Evolutionary conservation across 139 green algal genomes (phyloP).

Genomic region (Tetraselmis chui): DNA sequence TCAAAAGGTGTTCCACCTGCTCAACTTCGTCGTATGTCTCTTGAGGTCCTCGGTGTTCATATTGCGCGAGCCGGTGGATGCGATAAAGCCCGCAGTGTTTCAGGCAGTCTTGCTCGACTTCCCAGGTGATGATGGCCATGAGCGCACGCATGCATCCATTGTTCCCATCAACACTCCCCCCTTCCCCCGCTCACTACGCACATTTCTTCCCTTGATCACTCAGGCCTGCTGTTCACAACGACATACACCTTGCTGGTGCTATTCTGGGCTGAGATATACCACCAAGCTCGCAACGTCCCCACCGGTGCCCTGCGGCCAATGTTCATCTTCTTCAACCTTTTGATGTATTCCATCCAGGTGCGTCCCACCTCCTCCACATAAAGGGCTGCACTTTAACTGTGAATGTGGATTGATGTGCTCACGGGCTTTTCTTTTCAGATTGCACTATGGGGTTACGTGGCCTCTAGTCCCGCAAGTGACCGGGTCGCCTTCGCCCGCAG

Average conservation of each 20-base stretch:
- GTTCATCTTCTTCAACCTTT: slow-evolving; percentile 79
- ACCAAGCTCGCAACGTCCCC: slow-evolving; percentile 83
- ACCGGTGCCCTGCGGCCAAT: slow-evolving; percentile 64
- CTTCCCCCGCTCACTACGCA: too few species aligned
- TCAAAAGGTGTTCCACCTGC: slow-evolving; percentile 98
- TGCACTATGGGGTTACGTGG: neutral
- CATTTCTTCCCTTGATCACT: too few species aligned
- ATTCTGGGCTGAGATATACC: slow-evolving; percentile 99
- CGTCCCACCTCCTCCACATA: slow-evolving; percentile 6
- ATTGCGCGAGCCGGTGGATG: slow-evolving; percentile 45
- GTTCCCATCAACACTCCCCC: neutral
- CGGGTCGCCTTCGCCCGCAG: neutral
- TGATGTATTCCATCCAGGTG: slow-evolving; percentile 74
- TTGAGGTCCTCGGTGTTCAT: slow-evolving; percentile 74
- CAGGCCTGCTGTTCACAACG: slow-evolving; percentile 94
- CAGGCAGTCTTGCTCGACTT: slow-evolving; percentile 78
- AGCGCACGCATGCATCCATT: too few species aligned
- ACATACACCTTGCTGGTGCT: slow-evolving; percentile 97
- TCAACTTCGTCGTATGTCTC: slow-evolving; percentile 83
- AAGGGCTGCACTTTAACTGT: too few species aligned
- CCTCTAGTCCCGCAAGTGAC: neutral
- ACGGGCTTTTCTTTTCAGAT: too few species aligned
- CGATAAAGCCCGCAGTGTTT: slow-evolving; percentile 25
- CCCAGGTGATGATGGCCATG: slow-evolving; percentile 60
- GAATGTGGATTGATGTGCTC: too few species aligned